Conservation (phyloP, 169 alveolate genomes). For the Neospora caninum region DNA sequence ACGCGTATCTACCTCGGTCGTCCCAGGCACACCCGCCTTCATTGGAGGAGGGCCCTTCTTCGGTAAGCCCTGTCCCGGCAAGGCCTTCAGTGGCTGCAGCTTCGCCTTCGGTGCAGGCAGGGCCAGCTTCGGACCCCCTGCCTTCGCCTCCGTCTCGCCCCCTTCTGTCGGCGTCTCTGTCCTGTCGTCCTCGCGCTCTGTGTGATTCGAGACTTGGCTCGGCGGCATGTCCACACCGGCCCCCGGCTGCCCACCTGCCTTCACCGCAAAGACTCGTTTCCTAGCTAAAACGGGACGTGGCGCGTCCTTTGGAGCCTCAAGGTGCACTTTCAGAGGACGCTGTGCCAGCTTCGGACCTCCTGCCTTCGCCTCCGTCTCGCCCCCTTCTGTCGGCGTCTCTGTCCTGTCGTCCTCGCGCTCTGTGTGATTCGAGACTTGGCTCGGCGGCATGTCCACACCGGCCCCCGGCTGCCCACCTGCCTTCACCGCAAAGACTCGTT, state of each 20-base stretch:
- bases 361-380: not conserved
- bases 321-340: not conserved
- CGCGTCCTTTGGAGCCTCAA: not conserved
- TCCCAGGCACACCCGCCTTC: not conserved
- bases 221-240: too few species aligned
- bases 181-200: too few species aligned
- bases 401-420: not conserved
- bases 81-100: not conserved
- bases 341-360: not conserved
- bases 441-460: not conserved
- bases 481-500: not conserved
- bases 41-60: not conserved
- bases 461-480: not conserved
- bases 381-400: not conserved
- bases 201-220: too few species aligned
- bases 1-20: too few species aligned
- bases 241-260: too few species aligned
- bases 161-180: not conserved
- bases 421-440: not conserved
- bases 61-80: not conserved
- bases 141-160: conserved; percentile 20
- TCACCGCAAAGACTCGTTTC: not conserved
- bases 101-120: too few species aligned
- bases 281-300: not conserved
- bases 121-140: not conserved